Evolutionary conservation across 2,329 filamentous ascomycete species (phyloP), one percentile per base, ranked within the genome.

Genomic region (Daldinia sp.): DNA sequence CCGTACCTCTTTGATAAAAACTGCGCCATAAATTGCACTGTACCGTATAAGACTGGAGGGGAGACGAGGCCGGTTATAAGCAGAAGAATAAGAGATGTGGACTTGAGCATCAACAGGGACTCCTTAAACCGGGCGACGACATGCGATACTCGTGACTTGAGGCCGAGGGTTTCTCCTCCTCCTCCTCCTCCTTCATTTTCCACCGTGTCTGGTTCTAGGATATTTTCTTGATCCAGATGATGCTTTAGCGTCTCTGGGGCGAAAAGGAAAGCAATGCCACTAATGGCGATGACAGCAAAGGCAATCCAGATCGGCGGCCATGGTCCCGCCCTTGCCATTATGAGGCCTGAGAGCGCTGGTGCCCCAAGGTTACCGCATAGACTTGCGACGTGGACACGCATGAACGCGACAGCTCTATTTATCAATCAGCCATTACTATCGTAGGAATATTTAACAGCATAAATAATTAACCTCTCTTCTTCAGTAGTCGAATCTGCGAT

Each of bases 301-400:
- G 74, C 74, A 6, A 73, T 61, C 53, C 72, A 70, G 6, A 75
- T 66, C 0, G 74, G 60, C 6, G 74, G 68, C 77, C 77, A 79
- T 1, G 75, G 74, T 0, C 77, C 75, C 1, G 56, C 35, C n/a
- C 18, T 69, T 18, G 72, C 63, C 77, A 79, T 79, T 39, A 79
- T 66, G 7, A 74, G n/a, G 7, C 75, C 74, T 0, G 75, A 70
- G 10, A 79, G 53, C 2, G 72, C 70, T 1, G 77, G 76, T 0
- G 76, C 74, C 1, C 74, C 18, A 1, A 78, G 66, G 26, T 68
- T 74, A 20, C 86, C 86, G 30, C 81, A 79, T 63, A 87, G 85
- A 77, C 78, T 86, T 5, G 84, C 81, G 3, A 87, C 85, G 6
- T 86, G 84, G 65, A 84, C 84, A 78, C 86, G 84, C 73, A 86